Percentiles rank a stretch among this genome's conserved stretches.
Evolutionary conservation across 2,329 filamentous ascomycete genomes (phyloP).

Genomic region (Colletotrichum limetticola): DNA sequence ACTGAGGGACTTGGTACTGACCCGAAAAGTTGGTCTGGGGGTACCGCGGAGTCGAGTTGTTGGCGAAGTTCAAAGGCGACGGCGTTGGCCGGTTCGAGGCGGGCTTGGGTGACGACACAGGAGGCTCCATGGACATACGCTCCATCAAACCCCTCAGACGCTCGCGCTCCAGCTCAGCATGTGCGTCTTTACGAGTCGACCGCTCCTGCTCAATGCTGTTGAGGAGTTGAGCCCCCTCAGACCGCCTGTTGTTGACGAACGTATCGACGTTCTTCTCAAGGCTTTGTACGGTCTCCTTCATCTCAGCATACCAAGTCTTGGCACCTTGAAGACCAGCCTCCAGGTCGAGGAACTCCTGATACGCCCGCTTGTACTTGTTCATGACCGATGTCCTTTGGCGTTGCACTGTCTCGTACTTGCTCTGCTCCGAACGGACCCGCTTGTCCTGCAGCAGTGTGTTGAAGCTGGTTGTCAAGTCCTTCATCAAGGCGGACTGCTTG

Average conservation of each 20-base stretch:
- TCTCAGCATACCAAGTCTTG: slow-evolving; percentile 93
- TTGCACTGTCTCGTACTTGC: slow-evolving; percentile 90
- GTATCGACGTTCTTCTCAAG: slow-evolving; percentile 95
- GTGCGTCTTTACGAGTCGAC: slow-evolving; percentile 66
- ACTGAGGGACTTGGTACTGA: slow-evolving; percentile 69
- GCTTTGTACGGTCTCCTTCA: slow-evolving; percentile 93
- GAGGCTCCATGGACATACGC: slow-evolving; percentile 87
- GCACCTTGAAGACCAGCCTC: slow-evolving; percentile 87
- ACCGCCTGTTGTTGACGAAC: slow-evolving; percentile 93
- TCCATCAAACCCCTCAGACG: slow-evolving; percentile 92
- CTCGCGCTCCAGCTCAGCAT: slow-evolving; percentile 86
- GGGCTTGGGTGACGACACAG: slow-evolving; percentile 49
- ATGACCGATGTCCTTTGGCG: slow-evolving; percentile 84
- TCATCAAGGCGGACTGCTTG: slow-evolving; percentile 94
- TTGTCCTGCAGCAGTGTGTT: slow-evolving; percentile 92
- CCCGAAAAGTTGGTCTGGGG: slow-evolving; percentile 64
- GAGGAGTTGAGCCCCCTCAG: slow-evolving; percentile 90
- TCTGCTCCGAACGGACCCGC: slow-evolving; percentile 91
- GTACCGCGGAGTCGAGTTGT: slow-evolving; percentile 56
- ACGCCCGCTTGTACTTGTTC: slow-evolving; percentile 88
- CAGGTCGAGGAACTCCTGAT: slow-evolving; percentile 92
- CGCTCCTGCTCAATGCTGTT: slow-evolving; percentile 87
- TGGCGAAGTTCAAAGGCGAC: slow-evolving; percentile 47
- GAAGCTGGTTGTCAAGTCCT: slow-evolving; percentile 90
- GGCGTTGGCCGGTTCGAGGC: slow-evolving; percentile 48